Evolutionary conservation across 163 green algal species (phyloP), one percentile per base, ranked within the genome.

Genomic region (Scenedesmus sp.): DNA sequence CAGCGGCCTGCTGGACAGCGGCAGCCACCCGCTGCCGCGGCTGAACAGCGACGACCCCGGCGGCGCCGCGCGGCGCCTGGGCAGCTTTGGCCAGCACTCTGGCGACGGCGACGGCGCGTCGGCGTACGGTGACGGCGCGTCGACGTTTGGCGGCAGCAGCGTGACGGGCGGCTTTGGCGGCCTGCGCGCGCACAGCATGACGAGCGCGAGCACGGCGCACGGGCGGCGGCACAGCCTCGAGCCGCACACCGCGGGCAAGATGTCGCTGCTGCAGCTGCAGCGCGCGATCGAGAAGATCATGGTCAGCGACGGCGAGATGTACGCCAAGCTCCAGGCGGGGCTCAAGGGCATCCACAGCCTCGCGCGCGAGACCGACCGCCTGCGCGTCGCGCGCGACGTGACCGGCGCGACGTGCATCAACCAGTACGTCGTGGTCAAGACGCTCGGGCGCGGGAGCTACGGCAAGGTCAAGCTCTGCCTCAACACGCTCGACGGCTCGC

Each of bases 401-500:
- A 84, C 69, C 28, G 84, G 86, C n/a, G 84, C 86, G 34, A 89
- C 86, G 2, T 82, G 75, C 47, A 90, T 90, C 80, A 91, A 90
- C 80, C 88, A 92, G 77, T 92, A 93, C 63, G 85, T 92, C 22
- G 78, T 92, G 44, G 80, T 92, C 17, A 90, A 89, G 81, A 89
- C 83, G 26, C 78, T 92, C 45, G 88, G 87, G 1, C 58, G 71
- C 7, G 88, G 88, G n/a, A 85, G 70, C 33, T 91, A 88, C 76
- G 88, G 88, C 62, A 89, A 89, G 77, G 89, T 93, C 15, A 90
- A 88, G 87, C 81, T 93, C 51, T 93, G 87, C 75, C 76, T 93
- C 44, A 93, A 93, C 81, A 87, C 83, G 3, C 18, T 90, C 29
- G 86, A 93, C 58, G 84, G 82, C 22, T 53, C 86, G 48, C 71